Percentiles rank a stretch among this genome's conserved stretches.
Evolutionary conservation across 1,284 basidiomycete genomes (phyloP).

Genomic region (Hortiboletus rubellus): DNA sequence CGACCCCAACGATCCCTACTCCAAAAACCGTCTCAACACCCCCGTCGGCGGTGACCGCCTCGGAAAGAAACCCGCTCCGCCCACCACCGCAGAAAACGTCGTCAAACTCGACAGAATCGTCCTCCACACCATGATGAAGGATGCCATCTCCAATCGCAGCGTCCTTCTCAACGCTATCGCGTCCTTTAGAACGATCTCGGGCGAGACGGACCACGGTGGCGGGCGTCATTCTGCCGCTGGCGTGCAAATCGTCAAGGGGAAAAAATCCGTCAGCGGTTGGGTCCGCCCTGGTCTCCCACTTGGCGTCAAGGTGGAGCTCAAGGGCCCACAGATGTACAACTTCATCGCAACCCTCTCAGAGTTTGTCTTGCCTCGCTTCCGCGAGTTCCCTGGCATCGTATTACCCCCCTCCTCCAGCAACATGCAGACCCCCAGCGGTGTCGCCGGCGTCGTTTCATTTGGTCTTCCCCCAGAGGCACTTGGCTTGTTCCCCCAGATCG

Average conservation of each 20-base stretch:
- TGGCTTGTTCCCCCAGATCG: conserved; percentile 92
- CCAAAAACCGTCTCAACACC: conserved; percentile 69
- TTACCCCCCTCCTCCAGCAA: conserved; percentile 66
- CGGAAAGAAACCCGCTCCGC: conserved; percentile 63
- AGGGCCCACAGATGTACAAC: conserved; percentile 91
- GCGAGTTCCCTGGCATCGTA: conserved; percentile 85
- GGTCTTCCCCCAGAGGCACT: conserved; percentile 86
- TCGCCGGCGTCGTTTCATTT: conserved; percentile 86
- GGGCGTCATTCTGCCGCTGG: conserved; percentile 70
- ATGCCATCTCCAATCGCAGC: conserved; percentile 72
- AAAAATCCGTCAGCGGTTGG: conserved; percentile 85
- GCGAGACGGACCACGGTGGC: conserved; percentile 72
- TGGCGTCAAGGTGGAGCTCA: conserved; percentile 88
- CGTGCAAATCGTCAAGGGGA: conserved; percentile 79
- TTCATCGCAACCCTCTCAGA: conserved; percentile 89
- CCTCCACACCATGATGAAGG: conserved; percentile 83
- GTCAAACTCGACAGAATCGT: conserved; percentile 82
- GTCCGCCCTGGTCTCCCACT: conserved; percentile 82
- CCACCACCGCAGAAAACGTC: conserved; percentile 65
- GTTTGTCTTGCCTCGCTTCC: conserved; percentile 90
- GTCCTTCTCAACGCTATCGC: conserved; percentile 85
- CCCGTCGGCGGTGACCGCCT: conserved; percentile 72
- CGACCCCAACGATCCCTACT: conserved; percentile 80
- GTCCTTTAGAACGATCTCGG: conserved; percentile 86
- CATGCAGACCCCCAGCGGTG: conserved; percentile 69